Percentiles rank a stretch among this genome's conserved stretches.
These are phyloP conservation scores for Hanseniaspora guilliermondii DNA, from an alignment of 805 yeast species.

Conservation along the genomic window DNA sequence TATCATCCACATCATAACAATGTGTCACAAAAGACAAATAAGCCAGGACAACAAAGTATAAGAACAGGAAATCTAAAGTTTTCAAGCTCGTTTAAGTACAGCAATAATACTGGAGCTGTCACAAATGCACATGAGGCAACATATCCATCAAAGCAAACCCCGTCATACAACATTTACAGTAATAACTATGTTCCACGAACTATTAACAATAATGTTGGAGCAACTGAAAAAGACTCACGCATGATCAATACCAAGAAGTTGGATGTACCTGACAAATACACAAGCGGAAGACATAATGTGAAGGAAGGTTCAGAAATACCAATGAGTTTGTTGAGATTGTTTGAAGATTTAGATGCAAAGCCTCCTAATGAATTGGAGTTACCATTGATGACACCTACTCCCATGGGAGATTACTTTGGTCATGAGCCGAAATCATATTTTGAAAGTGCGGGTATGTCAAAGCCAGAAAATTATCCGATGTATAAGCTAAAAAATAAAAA, in stretches of 20 bases:
- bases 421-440: constrained; percentile 11
- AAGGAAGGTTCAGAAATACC: constrained; percentile 39
- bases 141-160: constrained; percentile 25
- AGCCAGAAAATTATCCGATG: constrained; percentile 5
- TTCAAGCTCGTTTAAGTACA: not conserved
- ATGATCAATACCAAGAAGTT: constrained; percentile 19
- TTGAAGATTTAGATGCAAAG: constrained; percentile 31
- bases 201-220: constrained; percentile 25
- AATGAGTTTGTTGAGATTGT: constrained; percentile 54
- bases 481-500: constrained; percentile 11
- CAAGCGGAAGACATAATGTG: not conserved
- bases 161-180: constrained; percentile 16
- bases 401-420: constrained; percentile 1
- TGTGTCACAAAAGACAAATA: constrained; percentile 22
- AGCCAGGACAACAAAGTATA: not conserved
- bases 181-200: constrained; percentile 14
- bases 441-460: constrained; percentile 2
- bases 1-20: constrained; percentile 18
- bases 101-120: constrained; percentile 1
- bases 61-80: not conserved
- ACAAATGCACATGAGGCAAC: constrained; percentile 18
- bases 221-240: constrained; percentile 18
- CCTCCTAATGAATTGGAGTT: constrained; percentile 3
- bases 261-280: not conserved
- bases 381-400: constrained; percentile 13